phyloP scores from a whole-genome alignment of 306 rosid genomes.

The Acacia melanoxylon region DNA sequence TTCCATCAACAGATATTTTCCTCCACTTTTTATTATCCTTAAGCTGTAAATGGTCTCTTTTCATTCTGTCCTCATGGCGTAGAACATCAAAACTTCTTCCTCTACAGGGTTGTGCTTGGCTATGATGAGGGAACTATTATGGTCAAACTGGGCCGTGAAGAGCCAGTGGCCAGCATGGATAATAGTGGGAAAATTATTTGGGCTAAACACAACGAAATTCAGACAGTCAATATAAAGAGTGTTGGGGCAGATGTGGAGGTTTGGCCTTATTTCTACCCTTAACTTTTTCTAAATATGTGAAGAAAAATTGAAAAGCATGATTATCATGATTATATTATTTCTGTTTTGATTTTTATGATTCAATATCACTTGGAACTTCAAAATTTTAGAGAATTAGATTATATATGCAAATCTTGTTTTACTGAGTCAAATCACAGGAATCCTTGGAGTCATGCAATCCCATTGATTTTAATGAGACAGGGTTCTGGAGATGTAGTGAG shows the following conservation, averaged over 20 bases:
- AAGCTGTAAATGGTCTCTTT: neutral
- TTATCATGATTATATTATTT: neutral
- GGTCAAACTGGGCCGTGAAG: slow-evolving; percentile 99
- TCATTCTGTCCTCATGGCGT: slow-evolving; percentile 2
- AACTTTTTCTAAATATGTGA: slow-evolving; percentile 11
- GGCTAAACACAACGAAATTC: slow-evolving; percentile 99
- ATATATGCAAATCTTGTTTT: slow-evolving; percentile 5
- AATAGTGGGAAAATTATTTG: slow-evolving; percentile 93
- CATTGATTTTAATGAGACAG: neutral
- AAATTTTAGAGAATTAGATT: neutral
- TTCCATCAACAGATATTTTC: neutral
- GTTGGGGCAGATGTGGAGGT: slow-evolving; percentile 96
- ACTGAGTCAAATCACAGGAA: neutral
- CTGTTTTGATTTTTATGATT: neutral
- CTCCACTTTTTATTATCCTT: neutral
- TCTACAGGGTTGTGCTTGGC: slow-evolving; percentile 87
- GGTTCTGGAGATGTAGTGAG: neutral
- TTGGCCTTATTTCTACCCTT: slow-evolving; percentile 30
- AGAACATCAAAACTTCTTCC: slow-evolving; percentile 21
- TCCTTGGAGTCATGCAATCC: neutral
- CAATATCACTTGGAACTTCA: neutral
- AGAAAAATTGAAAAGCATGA: slow-evolving; percentile 3
- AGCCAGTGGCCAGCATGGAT: slow-evolving; percentile 98
- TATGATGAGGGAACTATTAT: slow-evolving; percentile 96
- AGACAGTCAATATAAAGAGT: slow-evolving; percentile 91